These are phyloP conservation scores for Phytophthora constricta DNA, from an alignment of 352 stramenopile genomes.

Conservation along the genomic window DNA sequence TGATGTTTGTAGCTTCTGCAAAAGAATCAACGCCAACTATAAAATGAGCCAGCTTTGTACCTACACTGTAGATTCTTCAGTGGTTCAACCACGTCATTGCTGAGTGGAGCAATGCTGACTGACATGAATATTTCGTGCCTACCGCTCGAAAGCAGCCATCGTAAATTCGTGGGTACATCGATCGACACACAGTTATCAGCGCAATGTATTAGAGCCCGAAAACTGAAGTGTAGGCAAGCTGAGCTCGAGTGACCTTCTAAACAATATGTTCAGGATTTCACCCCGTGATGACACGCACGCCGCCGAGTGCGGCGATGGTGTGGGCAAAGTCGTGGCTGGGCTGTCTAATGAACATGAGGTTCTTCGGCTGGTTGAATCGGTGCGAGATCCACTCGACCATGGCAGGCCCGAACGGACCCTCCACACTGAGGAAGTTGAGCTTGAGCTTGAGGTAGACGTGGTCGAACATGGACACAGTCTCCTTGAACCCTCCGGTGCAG, in stretches of 20 bases:
- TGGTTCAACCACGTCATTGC: neutral
- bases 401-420: conserved; percentile 85
- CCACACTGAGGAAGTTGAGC: conserved; percentile 92
- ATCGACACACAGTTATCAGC: too few species aligned
- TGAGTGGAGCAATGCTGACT: too few species aligned
- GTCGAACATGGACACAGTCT: conserved; percentile 92
- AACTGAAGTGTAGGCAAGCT: too few species aligned
- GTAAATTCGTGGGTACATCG: too few species aligned
- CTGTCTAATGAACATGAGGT: conserved; percentile 97
- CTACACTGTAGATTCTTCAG: too few species aligned
- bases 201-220: too few species aligned
- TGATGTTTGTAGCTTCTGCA: neutral
- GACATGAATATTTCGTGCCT: too few species aligned
- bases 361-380: conserved; percentile 92
- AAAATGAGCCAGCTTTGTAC: too few species aligned
- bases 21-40: neutral
- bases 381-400: conserved; percentile 93
- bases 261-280: too few species aligned
- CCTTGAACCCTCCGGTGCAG: conserved; percentile 76
- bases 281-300: conserved; percentile 93
- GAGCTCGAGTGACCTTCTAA: too few species aligned
- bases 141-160: too few species aligned
- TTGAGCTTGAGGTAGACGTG: conserved; percentile 96
- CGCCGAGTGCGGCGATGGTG: conserved; percentile 91
- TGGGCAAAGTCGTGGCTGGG: conserved; percentile 94